Base-by-base conservation (phyloP, 495 filamentous ascomycete species). In the Xylaria bambusicola region DNA sequence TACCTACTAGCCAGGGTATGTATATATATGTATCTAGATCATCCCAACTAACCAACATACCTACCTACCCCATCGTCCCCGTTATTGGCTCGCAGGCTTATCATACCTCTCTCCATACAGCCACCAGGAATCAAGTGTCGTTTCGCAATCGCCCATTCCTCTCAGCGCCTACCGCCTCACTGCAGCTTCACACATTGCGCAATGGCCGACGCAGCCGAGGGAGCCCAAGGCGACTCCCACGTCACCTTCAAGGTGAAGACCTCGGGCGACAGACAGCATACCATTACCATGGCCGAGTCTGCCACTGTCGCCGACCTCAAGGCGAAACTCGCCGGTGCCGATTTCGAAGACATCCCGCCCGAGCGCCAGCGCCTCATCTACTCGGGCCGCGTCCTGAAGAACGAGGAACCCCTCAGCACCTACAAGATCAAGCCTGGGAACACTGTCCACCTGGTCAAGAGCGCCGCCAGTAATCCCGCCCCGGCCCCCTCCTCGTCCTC, bases 351-450 rank as follows among this genome's bases (percentile, higher is more conserved):
- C 67, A 84, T 96, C 48, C 86, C 93, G 0, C 80, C 86, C 26
- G 94, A 93, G 63, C 84, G 90, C 48, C 93, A 97, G 73, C 91
- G 95, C 44, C 80, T 99, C 63, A 99, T 99, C 73, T 98, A 98
- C 75, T 97, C 93, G 6, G 95, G 95, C 26, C 86, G 93, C 59
- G 93, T 99, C 20, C 82, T 99, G 74, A 99, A 97, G 76, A 91
- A 99, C 69, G 84, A 85, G 40, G 92, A 98, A 61, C 88, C 88
- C 0, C 73, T 99, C 42, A 85, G 79, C 53, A 82, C 85, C 23
- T 96, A 95, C 76, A 99, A 97, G 76, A 91, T 99, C 73, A 96
- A 97, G 75, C 84, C 90, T 56, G 88, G 90, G n/a, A 91, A 97
- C 68, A 97, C 94, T 8, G 85, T 98, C 59, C 95, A 99, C 73